Conservation (phyloP, 768 basidiomycete species). For the Suillus occidentalis region DNA sequence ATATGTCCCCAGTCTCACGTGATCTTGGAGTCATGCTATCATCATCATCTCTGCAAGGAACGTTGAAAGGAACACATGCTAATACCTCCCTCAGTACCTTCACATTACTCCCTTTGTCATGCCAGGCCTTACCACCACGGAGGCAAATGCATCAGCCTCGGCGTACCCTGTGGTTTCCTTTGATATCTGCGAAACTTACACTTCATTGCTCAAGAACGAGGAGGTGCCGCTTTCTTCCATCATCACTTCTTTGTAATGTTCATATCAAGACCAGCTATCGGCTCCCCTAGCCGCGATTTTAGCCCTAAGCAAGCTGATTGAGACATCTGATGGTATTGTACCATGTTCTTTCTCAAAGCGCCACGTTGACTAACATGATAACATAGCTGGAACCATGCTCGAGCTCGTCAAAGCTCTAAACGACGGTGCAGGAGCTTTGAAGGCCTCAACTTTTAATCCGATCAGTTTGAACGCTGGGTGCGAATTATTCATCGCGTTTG, state of each 20-base stretch:
- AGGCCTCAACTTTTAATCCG: conserved; percentile 64
- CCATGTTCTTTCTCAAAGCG: conserved; percentile 4
- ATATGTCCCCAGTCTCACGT: neutral
- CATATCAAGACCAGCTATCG: conserved; percentile 54
- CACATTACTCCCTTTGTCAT: conserved; percentile 3
- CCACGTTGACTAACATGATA: neutral
- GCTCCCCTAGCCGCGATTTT: conserved; percentile 88
- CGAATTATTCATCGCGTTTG: conserved; percentile 88
- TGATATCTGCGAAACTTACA: conserved; percentile 55
- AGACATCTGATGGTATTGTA: conserved; percentile 70
- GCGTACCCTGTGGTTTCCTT: conserved; percentile 23
- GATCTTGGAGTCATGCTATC: neutral
- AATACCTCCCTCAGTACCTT: neutral
- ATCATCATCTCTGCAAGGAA: conserved; percentile 1
- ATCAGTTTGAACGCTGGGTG: conserved; percentile 88
- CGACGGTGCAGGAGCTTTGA: conserved; percentile 66
- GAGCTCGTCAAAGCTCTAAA: conserved; percentile 87
- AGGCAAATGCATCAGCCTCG: neutral
- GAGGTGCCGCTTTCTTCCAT: conserved; percentile 47
- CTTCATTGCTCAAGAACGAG: conserved; percentile 59
- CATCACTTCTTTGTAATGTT: neutral
- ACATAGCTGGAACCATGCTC: conserved; percentile 83
- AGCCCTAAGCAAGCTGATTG: conserved; percentile 78
- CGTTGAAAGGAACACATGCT: neutral
- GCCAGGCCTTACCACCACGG: neutral